Conservation (phyloP, 768 basidiomycete species). For the Mrakia gelida region DNA sequence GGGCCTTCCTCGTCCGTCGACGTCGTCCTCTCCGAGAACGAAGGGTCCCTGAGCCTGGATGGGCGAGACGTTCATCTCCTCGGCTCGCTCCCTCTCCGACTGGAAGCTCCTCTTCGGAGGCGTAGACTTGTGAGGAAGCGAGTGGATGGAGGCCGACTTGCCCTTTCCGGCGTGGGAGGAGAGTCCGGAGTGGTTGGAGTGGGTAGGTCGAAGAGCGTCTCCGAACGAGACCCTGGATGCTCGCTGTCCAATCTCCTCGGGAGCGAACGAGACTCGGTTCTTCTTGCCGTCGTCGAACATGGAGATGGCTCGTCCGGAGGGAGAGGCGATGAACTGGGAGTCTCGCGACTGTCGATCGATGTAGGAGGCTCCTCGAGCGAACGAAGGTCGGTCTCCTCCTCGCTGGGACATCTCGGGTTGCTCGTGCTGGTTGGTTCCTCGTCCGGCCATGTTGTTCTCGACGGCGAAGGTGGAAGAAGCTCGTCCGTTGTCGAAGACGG, state of each 20-base stretch:
- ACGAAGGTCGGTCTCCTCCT: not conserved
- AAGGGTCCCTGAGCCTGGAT: slow-evolving; percentile 41
- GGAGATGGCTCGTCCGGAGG: slow-evolving; percentile 12
- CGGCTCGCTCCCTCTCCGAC: not conserved
- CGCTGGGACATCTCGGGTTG: slow-evolving; percentile 26
- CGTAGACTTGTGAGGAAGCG: slow-evolving; percentile 11
- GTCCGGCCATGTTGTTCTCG: slow-evolving; percentile 27
- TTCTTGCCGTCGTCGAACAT: slow-evolving; percentile 22
- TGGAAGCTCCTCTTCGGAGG: slow-evolving; percentile 16
- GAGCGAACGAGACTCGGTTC: slow-evolving; percentile 42
- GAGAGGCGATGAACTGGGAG: not conserved
- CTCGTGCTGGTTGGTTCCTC: slow-evolving; percentile 10
- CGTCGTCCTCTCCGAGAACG: slow-evolving; percentile 23
- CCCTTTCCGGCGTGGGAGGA: not conserved
- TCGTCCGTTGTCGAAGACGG: slow-evolving; percentile 17
- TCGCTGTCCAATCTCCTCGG: slow-evolving; percentile 34
- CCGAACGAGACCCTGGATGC: slow-evolving; percentile 43
- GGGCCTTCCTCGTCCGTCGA: slow-evolving; percentile 16
- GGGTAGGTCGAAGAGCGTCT: slow-evolving; percentile 39
- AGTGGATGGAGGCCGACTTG: not conserved
- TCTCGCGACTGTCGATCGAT: slow-evolving; percentile 3
- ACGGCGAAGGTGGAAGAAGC: slow-evolving; percentile 23
- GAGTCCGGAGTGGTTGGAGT: slow-evolving; percentile 32
- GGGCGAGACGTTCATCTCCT: slow-evolving; percentile 41
- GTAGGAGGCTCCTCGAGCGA: slow-evolving; percentile 14